Base-by-base conservation (phyloP, 257 asterid genomes). In the Petrea volubilis region DNA sequence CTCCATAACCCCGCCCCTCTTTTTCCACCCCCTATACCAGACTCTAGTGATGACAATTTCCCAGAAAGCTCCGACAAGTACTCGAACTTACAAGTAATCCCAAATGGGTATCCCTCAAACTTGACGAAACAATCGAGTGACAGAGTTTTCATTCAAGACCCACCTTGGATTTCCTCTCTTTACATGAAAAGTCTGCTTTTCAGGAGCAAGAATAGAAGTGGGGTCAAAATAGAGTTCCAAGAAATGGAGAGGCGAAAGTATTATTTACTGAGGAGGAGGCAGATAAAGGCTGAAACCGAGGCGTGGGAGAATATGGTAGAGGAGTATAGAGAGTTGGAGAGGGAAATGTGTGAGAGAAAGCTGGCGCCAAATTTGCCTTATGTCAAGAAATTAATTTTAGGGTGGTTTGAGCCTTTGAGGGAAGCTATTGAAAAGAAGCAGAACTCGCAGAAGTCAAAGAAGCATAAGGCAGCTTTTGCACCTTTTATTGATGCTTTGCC, bases 301-400 rank as follows among this genome's bases (percentile, higher is more conserved):
- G 98, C 95, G 1, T 93, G 98, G 98, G 93, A 91, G 89, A 87
- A 80, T 71, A 87, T 73, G 90, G 97, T 85, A 73, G 94, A 87
- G 49, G 97, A 93, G 78, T 93, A 91, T 40, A 82, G 87, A 60
- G 97, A 93, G 57, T 71, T 93, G 81, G 96, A 93, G 74, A 91
- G 86, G 77, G 97, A 89, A 50, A 94, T 94, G 97, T 91, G 96
- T 69, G 98, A 94, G 87, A 89, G 78, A 76, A 91, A 94, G 62
- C 41, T 94, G 84, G 98, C 98, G 13, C 97, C 97, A 5, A 86
- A 89, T 77, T 73, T 94, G 81, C 98, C 98, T 63, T 82, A 85
- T 60, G 80, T 94, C 34, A 94, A 94, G 87, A 88, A 87, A 74
- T 74, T 94, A 70, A 78, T 94, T 33, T 49, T 94, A 75, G 96